phyloP scores from a whole-genome alignment of 2,329 filamentous ascomycete species.

The Lachnellula cervina region DNA sequence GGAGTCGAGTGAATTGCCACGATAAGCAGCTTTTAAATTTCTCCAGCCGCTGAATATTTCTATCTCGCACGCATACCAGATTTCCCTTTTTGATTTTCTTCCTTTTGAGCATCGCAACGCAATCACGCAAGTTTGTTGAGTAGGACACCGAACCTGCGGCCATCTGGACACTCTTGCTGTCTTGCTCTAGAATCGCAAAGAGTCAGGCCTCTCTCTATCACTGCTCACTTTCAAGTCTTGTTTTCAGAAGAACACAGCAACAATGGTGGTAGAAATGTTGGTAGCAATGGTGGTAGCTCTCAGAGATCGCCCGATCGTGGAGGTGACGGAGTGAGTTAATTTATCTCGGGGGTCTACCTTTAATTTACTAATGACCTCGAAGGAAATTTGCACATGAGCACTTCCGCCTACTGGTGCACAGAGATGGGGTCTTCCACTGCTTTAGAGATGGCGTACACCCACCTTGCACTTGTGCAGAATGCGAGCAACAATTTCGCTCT shows the following conservation, averaged over 20 bases:
- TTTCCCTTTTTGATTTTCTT: too few relatives aligned
- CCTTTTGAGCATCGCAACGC: too few relatives aligned
- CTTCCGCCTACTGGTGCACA: background rate
- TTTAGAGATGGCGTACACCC: background rate
- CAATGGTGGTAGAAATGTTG: background rate
- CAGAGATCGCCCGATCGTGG: background rate
- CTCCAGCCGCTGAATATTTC: too few relatives aligned
- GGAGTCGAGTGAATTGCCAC: too few relatives aligned
- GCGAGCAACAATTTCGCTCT: background rate
- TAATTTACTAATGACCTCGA: background rate
- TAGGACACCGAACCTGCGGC: too few relatives aligned
- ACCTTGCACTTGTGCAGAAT: background rate
- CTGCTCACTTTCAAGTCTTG: background rate
- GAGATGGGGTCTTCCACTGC: background rate
- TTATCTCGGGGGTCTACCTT: too few relatives aligned
- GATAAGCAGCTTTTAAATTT: too few relatives aligned
- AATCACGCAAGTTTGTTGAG: too few relatives aligned
- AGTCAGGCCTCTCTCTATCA: background rate
- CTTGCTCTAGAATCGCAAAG: too few relatives aligned
- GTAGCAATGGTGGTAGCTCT: background rate
- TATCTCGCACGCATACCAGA: too few relatives aligned
- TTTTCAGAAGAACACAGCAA: background rate
- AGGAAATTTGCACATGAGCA: background rate
- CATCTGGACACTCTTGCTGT: too few relatives aligned
- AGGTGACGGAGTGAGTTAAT: background rate